Conservation (phyloP, 2,329 filamentous ascomycete genomes). For the Cytospora piceae region DNA sequence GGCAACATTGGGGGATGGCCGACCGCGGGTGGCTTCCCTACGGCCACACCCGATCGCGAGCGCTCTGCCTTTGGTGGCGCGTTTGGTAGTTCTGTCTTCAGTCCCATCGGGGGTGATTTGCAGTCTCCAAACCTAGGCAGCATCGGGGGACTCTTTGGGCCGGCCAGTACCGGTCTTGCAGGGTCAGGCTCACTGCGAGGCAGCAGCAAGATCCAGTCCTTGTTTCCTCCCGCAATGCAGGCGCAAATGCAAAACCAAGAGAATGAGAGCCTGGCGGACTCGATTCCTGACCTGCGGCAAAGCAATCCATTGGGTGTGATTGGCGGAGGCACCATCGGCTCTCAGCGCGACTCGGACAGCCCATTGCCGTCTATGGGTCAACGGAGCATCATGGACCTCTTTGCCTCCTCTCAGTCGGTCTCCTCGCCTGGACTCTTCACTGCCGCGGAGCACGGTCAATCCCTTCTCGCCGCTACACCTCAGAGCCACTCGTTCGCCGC, state of each 20-base stretch:
- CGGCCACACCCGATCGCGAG: conserved; percentile 70
- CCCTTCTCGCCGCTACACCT: conserved; percentile 40
- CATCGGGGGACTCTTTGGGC: conserved; percentile 71
- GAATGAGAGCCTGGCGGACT: conserved; percentile 62
- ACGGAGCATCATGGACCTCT: conserved; percentile 60
- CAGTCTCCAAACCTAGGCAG: conserved; percentile 74
- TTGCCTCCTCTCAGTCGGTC: conserved; percentile 44
- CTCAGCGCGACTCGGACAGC: conserved; percentile 62
- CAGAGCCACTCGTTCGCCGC: conserved; percentile 39
- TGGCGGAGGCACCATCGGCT: conserved; percentile 62
- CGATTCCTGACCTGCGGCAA: conserved; percentile 62
- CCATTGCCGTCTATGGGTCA: conserved; percentile 57
- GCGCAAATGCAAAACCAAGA: conserved; percentile 82
- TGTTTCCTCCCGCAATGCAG: conserved; percentile 90
- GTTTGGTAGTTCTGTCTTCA: conserved; percentile 81
- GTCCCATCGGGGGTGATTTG: conserved; percentile 70
- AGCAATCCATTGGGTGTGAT: conserved; percentile 68
- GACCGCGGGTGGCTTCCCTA: conserved; percentile 51
- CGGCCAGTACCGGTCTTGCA: conserved; percentile 57
- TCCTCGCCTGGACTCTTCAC: conserved; percentile 44
- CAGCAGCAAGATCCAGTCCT: conserved; percentile 79
- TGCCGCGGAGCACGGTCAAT: conserved; percentile 43
- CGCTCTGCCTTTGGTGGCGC: conserved; percentile 59
- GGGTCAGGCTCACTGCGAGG: conserved; percentile 71
- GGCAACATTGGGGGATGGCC: conserved; percentile 67